These are phyloP conservation scores for Heliocybe sulcata DNA, from an alignment of 1,284 basidiomycete genomes.

Conservation along the genomic window DNA sequence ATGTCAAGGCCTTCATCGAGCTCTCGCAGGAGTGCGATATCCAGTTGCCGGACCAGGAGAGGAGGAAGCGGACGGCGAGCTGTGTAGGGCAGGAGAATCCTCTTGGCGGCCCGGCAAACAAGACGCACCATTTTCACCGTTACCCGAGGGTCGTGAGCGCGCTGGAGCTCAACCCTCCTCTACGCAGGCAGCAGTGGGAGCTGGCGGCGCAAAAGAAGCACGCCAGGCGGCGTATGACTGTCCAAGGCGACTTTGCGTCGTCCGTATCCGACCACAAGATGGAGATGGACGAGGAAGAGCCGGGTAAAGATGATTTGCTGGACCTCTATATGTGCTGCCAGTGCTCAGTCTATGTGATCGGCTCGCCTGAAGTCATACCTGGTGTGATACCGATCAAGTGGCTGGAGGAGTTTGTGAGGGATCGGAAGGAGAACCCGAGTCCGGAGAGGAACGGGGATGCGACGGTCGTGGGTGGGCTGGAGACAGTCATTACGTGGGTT, in stretches of 20 bases:
- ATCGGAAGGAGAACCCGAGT: slow-evolving; percentile 33
- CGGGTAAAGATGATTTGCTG: slow-evolving; percentile 48
- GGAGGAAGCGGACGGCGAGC: slow-evolving; percentile 39
- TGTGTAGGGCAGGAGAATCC: slow-evolving; percentile 44
- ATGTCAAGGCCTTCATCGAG: slow-evolving; percentile 38
- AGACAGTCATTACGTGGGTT: slow-evolving; percentile 61
- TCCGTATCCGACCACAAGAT: background rate
- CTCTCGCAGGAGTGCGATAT: slow-evolving; percentile 5
- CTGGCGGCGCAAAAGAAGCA: slow-evolving; percentile 37
- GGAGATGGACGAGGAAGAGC: slow-evolving; percentile 15
- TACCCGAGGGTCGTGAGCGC: slow-evolving; percentile 64
- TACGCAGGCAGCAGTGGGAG: slow-evolving; percentile 53
- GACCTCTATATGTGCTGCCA: slow-evolving; percentile 80
- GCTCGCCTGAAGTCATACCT: slow-evolving; percentile 53
- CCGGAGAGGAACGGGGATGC: slow-evolving; percentile 35
- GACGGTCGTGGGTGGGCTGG: slow-evolving; percentile 47
- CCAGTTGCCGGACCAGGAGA: slow-evolving; percentile 46
- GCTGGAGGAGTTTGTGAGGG: slow-evolving; percentile 33
- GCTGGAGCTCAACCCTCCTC: slow-evolving; percentile 54
- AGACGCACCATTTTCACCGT: slow-evolving; percentile 73
- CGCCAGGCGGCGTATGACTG: slow-evolving; percentile 36
- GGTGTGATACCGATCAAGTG: slow-evolving; percentile 57
- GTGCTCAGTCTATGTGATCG: slow-evolving; percentile 65
- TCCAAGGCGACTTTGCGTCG: slow-evolving; percentile 14
- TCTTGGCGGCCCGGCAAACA: slow-evolving; percentile 35